A percentile compares a stretch with the other conserved stretches of the same genome.
phyloP scores from a whole-genome alignment of 352 stramenopile genomes.

The Pythium sukuiense region DNA sequence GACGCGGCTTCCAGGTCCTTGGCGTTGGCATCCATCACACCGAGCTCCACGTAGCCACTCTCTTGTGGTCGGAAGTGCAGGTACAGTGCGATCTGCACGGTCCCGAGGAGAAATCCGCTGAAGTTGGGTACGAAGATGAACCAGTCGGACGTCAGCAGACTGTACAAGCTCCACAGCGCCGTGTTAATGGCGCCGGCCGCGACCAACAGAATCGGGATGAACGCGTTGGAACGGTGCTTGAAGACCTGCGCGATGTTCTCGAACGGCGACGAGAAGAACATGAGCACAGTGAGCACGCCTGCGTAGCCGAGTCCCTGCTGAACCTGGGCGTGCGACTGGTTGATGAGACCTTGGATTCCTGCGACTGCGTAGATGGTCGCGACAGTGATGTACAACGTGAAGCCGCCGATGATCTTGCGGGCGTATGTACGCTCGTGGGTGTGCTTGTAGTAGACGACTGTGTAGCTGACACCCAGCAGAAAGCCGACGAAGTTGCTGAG shows the following conservation, averaged over 20 bases:
- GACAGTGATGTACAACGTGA: constrained; percentile 20
- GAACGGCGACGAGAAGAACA: constrained; percentile 62
- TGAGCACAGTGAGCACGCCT: constrained; percentile 39
- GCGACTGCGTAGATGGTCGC: constrained; percentile 17
- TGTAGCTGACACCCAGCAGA: constrained; percentile 40
- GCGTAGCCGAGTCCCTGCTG: constrained; percentile 35
- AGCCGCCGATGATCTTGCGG: constrained; percentile 30
- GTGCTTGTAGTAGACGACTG: constrained; percentile 47
- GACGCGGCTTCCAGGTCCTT: no score
- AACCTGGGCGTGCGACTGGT: constrained; percentile 24
- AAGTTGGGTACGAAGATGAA: constrained; percentile 60
- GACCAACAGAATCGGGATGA: constrained; percentile 59
- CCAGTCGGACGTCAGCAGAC: constrained; percentile 38
- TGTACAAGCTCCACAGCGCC: constrained; percentile 52
- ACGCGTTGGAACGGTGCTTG: constrained; percentile 41
- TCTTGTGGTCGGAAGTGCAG: constrained; percentile 45
- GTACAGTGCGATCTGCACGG: constrained; percentile 43
- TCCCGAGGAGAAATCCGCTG: constrained; percentile 31
- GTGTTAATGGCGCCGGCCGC: constrained; percentile 47
- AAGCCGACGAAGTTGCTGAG: constrained; percentile 41
- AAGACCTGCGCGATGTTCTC: constrained; percentile 53
- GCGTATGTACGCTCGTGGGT: constrained; percentile 42
- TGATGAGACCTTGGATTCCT: neutral
- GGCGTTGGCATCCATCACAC: no score
- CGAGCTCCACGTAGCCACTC: neutral